Evolutionary conservation across 2,329 filamentous ascomycete genomes (phyloP).

Genomic region (Raffaelea deltoideospora): DNA sequence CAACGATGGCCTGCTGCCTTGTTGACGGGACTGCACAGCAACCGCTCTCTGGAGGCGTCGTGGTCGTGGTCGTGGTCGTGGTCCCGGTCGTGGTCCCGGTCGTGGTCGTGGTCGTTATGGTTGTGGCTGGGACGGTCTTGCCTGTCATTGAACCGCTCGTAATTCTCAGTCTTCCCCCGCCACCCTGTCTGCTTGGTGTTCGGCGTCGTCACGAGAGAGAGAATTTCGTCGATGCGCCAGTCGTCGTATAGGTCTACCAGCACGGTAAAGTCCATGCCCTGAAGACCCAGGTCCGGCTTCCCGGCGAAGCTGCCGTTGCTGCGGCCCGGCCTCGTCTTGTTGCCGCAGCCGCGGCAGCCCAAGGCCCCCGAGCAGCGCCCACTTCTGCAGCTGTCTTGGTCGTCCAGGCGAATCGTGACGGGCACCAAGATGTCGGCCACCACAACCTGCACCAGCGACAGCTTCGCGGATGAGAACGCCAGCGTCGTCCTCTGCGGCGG

Average conservation of each 20-base stretch:
- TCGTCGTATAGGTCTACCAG: constrained; percentile 9
- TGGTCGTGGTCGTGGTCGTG: no score
- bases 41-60: background rate
- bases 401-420: constrained; percentile 1
- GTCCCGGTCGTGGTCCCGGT: background rate
- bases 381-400: no score
- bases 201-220: constrained; percentile 3
- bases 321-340: no score
- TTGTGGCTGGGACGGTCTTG: no score
- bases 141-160: no score
- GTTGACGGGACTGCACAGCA: constrained; percentile 1
- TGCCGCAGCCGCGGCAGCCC: no score
- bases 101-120: background rate
- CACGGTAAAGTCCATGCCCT: constrained; percentile 7
- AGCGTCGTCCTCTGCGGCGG: no score
- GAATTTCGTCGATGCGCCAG: constrained; percentile 9
- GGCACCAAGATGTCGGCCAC: constrained; percentile 8
- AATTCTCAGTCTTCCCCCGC: no score
- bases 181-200: background rate
- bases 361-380: background rate
- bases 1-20: constrained; percentile 8
- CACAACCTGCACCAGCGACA: constrained; percentile 5
- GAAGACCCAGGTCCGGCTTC: constrained; percentile 1
- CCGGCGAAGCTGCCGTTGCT: background rate
- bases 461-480: no score